Percentiles rank a stretch among this genome's conserved stretches.
Conservation (phyloP, 2,329 filamentous ascomycete genomes). For the Escovopsis sp. region DNA sequence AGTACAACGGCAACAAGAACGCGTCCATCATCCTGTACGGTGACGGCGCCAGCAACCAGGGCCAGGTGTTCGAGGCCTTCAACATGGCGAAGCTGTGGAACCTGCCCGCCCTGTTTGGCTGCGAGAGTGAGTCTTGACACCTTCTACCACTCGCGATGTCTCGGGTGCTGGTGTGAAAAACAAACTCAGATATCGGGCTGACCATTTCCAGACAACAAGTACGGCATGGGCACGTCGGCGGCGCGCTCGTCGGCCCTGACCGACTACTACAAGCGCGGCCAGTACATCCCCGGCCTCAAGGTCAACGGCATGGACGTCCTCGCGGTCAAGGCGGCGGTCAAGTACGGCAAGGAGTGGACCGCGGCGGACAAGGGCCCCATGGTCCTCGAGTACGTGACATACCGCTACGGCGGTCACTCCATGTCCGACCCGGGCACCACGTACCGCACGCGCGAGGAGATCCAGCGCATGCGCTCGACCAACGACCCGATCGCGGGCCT, state of each 20-base stretch:
- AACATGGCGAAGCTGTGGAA: conserved; percentile 99
- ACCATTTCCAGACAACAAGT: conserved; percentile 80
- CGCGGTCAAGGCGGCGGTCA: conserved; percentile 88
- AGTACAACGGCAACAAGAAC: conserved; percentile 80
- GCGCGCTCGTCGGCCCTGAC: conserved; percentile 87
- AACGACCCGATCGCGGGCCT: conserved; percentile 96
- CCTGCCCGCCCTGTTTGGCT: conserved; percentile 86
- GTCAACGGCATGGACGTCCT: conserved; percentile 99
- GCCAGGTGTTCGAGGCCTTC: conserved; percentile 98
- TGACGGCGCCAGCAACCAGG: conserved; percentile 97
- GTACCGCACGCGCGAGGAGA: conserved; percentile 97
- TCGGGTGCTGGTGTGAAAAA: not conserved
- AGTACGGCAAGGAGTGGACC: conserved; percentile 85
- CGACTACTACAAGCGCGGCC: conserved; percentile 99
- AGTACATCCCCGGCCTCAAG: conserved; percentile 98
- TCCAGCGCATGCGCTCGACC: conserved; percentile 98
- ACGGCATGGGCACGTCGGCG: conserved; percentile 97
- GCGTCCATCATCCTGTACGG: conserved; percentile 84
- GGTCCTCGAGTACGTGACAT: conserved; percentile 97
- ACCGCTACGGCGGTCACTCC: conserved; percentile 97
- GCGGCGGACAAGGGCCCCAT: conserved; percentile 74
- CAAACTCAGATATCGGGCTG: conserved; percentile 2
- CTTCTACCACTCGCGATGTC: too few species aligned
- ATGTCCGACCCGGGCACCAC: conserved; percentile 99
- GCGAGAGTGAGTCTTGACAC: conserved; percentile 80